Percentiles rank a stretch among this genome's conserved stretches.
phyloP scores from a whole-genome alignment of 768 basidiomycete species.

The Pleurotus djamor region DNA sequence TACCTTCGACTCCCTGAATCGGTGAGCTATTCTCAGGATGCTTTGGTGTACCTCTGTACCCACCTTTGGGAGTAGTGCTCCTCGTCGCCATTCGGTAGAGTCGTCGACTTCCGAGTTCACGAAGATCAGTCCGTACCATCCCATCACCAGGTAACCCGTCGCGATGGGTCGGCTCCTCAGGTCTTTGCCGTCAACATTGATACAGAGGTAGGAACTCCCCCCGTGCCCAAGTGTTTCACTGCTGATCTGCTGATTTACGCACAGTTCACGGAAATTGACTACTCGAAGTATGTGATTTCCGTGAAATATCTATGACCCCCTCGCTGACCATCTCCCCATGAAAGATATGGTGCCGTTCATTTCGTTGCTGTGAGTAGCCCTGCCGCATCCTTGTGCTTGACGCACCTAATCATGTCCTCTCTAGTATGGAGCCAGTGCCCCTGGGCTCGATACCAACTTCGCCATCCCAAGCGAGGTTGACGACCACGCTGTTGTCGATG shows the following conservation, averaged over 20 bases:
- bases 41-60: background rate
- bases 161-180: conserved; percentile 18
- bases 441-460: background rate
- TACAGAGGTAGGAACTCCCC: conserved; percentile 14
- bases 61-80: conserved; percentile 27
- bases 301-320: background rate
- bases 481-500: background rate
- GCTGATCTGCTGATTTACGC: too few species aligned
- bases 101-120: conserved; percentile 36
- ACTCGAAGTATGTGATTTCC: background rate
- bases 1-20: conserved; percentile 51
- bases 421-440: background rate
- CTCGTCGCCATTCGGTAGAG: conserved; percentile 35
- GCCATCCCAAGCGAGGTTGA: background rate
- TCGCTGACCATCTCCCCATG: background rate
- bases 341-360: background rate
- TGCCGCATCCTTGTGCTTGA: background rate
- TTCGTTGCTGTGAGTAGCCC: background rate
- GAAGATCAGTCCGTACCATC: conserved; percentile 41
- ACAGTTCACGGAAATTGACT: background rate
- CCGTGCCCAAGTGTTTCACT: too few species aligned
- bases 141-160: conserved; percentile 15
- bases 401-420: background rate
- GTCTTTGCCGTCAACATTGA: conserved; percentile 31
- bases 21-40: conserved; percentile 25